These are phyloP conservation scores for Cercospora sojina DNA, from an alignment of 2,329 filamentous ascomycete species.

Conservation along the genomic window DNA sequence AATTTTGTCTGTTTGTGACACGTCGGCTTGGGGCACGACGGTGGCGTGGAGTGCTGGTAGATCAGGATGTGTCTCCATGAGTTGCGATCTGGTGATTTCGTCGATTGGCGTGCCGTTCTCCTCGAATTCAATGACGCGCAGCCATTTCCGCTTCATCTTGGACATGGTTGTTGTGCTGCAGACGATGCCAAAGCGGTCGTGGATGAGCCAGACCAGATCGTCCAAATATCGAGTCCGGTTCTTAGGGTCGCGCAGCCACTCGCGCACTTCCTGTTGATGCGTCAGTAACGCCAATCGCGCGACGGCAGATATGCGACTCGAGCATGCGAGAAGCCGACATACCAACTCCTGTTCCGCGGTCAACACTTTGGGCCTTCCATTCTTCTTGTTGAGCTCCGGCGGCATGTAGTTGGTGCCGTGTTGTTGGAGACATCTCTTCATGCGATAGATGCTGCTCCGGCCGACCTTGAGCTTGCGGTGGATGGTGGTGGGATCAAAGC, in stretches of 20 bases:
- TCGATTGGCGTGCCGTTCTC: slow-evolving; percentile 35
- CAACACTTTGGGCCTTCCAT: slow-evolving; percentile 37
- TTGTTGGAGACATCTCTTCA: slow-evolving; percentile 37
- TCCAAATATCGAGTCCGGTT: slow-evolving; percentile 37
- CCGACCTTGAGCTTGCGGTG: slow-evolving; percentile 37
- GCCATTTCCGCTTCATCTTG: slow-evolving; percentile 39
- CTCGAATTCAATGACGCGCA: slow-evolving; percentile 36
- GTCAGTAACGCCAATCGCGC: not conserved
- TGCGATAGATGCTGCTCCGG: slow-evolving; percentile 37
- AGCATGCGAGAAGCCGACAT: slow-evolving; percentile 10
- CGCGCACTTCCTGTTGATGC: slow-evolving; percentile 32
- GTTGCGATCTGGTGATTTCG: slow-evolving; percentile 24
- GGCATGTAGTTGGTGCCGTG: slow-evolving; percentile 39
- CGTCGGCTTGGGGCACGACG: slow-evolving; percentile 3
- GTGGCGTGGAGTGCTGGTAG: slow-evolving; percentile 26
- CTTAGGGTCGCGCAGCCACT: slow-evolving; percentile 36
- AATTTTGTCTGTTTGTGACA: not conserved
- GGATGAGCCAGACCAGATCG: slow-evolving; percentile 38
- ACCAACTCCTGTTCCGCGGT: slow-evolving; percentile 37
- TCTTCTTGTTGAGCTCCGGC: slow-evolving; percentile 38
- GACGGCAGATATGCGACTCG: not conserved
- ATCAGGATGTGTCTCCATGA: slow-evolving; percentile 34
- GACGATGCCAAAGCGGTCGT: slow-evolving; percentile 37
- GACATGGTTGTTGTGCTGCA: slow-evolving; percentile 40
- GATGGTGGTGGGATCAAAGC: slow-evolving; percentile 38